Base-by-base conservation (phyloP, 2,329 filamentous ascomycete species). In the Cladophialophora carrionii region DNA sequence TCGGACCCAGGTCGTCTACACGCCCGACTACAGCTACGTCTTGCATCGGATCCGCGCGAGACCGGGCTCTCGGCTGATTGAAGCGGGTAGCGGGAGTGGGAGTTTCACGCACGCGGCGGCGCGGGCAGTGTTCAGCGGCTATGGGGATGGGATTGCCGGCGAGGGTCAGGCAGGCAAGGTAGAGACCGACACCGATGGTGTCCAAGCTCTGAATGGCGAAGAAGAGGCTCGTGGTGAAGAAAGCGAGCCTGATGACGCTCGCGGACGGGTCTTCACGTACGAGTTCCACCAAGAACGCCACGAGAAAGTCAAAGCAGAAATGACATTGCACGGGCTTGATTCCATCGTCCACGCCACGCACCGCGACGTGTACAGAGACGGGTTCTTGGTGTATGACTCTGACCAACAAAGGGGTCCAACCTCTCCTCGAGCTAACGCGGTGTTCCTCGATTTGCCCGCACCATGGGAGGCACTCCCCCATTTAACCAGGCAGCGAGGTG, bases 11-110 rank as follows among this genome's bases (percentile, higher is more conserved):
- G 81, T 83, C 41, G 81, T 83, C 67, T 83, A 83, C 68, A 82
- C 81, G 24, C 81, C 81, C 2, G 81, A 83, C 70, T 83, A 83
- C 75, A 83, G 81, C 73, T 83, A 82, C 66, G 79, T 83, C 43
- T 74, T 83, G 61, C 80, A 83, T 68, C 75, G 80, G 34, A 74
- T 83, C 58, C 76, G 80, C 59, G 81, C 75, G 29, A 74, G 79
- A 24, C 79, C 81, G 0, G 81, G 81, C 10, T 75, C 74, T 26
- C 77, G 76, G 8, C 70, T 83, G 29, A 82, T 83, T 53, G 81
- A 83, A 72, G 81, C 81, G 2, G 81, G 81, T n/a, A 80, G 81
- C 9, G 81, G 81, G 0, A 83, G 81, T 67, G 81, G 81, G 29
- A 82, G 80, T 0, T 83, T 83, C 68, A 83, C 81, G 0, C 81